Base-by-base conservation (phyloP, 2,329 filamentous ascomycete genomes). In the Aspergillus hortae region DNA sequence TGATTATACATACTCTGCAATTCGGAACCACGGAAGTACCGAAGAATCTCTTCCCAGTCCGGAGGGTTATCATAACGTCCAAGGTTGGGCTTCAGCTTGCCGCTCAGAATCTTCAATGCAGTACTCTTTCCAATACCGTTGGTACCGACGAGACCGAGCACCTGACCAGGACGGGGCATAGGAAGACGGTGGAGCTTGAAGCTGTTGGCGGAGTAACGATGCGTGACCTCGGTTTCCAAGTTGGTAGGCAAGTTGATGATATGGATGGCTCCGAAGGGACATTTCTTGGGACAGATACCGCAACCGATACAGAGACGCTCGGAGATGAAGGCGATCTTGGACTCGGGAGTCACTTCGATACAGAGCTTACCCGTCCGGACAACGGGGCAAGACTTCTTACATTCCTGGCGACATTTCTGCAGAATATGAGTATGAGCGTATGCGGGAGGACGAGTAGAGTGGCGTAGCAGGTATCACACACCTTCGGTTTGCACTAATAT, bases 121-220 rank as follows among this genome's bases (percentile, higher is more conserved):
- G 94, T 99, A 79, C 91, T 96, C 85, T 99, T 99, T 76, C 94
- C 94, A 67, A 97, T 99, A 90, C 95, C 94, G 85, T 99, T 99
- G 65, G 94, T 97, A 73, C 94, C 95, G 42, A 99, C 95, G 48
- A 99, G 82, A 79, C 94, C 94, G 52, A 99, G 78, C 27, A 99
- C 95, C 70, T 97, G 90, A 57, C 94, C 94, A 30, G 94, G 92
- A 55, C 94, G 87, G 58, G 94, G 94, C 83, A 92, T 96, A 52
- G 95, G 94, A 68, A 97, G 82, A 65, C 95, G 87, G 76, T 99
- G 94, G 61, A 99, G 85, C 82, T 99, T 99, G 85, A 99, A 99
- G 79, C 92, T 96, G 82, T 99, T 99, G 73, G 94, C 92, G 50
- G 92, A 95, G 80, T 99, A 99, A 71, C 94, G 89, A 75, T 99